A percentile compares a stretch with the other conserved stretches of the same genome.
Evolutionary conservation across 805 yeast species (phyloP).

Genomic region (Monosporozyma aquatica): DNA sequence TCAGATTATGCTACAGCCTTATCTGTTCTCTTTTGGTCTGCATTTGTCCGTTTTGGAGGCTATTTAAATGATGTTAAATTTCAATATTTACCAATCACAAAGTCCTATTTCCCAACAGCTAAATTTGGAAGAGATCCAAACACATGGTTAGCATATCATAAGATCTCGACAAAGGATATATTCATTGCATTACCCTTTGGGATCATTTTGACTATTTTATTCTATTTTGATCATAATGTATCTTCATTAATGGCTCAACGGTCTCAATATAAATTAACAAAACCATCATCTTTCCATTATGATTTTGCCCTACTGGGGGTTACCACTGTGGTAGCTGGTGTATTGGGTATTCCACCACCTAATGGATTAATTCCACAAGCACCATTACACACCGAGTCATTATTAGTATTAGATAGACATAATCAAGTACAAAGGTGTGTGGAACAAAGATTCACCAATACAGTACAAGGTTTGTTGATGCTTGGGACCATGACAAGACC

Average conservation of each 20-base stretch:
- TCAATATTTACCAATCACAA: constrained; percentile 57
- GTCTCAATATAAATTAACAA: constrained; percentile 65
- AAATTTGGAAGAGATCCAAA: constrained; percentile 16
- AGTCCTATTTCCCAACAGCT: constrained; percentile 67
- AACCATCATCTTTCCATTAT: constrained; percentile 89
- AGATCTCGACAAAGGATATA: constrained; percentile 53
- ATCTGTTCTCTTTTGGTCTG: constrained; percentile 82
- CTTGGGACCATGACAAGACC: constrained; percentile 89
- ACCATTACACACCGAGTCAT: constrained; percentile 77
- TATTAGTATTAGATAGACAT: constrained; percentile 39
- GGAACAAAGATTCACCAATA: constrained; percentile 82
- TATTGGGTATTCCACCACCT: constrained; percentile 90
- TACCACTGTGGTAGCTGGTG: constrained; percentile 79
- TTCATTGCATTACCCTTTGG: constrained; percentile 94
- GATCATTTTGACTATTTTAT: constrained; percentile 66
- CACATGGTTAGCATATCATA: constrained; percentile 35
- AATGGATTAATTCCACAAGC: constrained; percentile 97
- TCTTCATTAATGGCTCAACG: constrained; percentile 90
- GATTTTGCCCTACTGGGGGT: constrained; percentile 79
- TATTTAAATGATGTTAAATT: constrained; percentile 48
- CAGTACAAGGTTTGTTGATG: constrained; percentile 74
- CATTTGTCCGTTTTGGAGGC: constrained; percentile 88
- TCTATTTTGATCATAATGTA: constrained; percentile 93
- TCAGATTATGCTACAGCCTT: constrained; percentile 82
- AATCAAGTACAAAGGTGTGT: constrained; percentile 48